These are phyloP conservation scores for Achaetomiella virescens DNA, from an alignment of 495 filamentous ascomycete genomes.

Conservation along the genomic window DNA sequence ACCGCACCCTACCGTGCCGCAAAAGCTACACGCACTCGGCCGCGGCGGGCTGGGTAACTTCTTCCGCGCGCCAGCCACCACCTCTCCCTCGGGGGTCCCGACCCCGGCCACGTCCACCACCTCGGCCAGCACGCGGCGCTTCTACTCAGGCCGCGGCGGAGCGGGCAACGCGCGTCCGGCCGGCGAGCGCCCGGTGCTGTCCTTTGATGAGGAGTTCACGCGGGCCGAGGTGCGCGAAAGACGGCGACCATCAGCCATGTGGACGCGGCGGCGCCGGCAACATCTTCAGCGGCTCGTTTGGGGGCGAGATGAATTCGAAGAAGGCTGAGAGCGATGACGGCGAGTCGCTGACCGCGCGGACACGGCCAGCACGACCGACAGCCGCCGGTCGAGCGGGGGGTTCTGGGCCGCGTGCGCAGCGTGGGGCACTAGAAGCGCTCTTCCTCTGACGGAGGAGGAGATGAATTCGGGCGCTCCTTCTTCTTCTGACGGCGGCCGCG, in stretches of 20 bases:
- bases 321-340: background rate
- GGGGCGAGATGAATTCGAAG: constrained; percentile 18
- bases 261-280: constrained; percentile 91
- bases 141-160: constrained; percentile 79
- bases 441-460: background rate
- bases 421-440: constrained; percentile 5
- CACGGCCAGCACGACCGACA: constrained; percentile 26
- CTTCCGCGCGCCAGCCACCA: constrained; percentile 61
- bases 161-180: constrained; percentile 77
- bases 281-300: constrained; percentile 40
- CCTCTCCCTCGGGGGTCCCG: constrained; percentile 37
- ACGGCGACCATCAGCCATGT: constrained; percentile 60
- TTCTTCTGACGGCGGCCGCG: background rate
- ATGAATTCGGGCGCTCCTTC: too few species aligned
- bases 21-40: constrained; percentile 66
- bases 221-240: constrained; percentile 53
- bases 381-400: constrained; percentile 14
- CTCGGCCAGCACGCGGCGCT: constrained; percentile 43
- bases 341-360: constrained; percentile 21
- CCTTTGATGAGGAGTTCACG: constrained; percentile 87
- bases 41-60: constrained; percentile 88
- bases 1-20: constrained; percentile 67
- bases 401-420: constrained; percentile 25
- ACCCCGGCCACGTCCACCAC: constrained; percentile 21
- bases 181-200: constrained; percentile 64